Percentiles rank a stretch among this genome's conserved stretches.
Conservation (phyloP, 345 rosid species). For the Corchorus olitorius region DNA sequence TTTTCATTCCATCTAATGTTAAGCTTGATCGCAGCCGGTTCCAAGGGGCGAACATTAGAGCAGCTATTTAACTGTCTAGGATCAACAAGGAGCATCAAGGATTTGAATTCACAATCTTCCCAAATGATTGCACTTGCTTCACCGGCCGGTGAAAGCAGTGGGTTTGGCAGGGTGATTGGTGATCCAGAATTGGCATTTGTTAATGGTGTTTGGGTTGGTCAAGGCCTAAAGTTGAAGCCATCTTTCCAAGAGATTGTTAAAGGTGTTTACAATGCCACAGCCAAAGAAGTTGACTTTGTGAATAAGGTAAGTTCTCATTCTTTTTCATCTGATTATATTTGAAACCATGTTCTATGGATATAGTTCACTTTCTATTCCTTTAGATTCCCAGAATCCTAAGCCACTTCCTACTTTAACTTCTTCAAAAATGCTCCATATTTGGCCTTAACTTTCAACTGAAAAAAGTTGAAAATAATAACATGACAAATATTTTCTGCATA, state of each 20-base stretch:
- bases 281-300: conserved; percentile 11
- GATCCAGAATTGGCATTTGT: conserved; percentile 13
- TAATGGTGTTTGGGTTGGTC: conserved; percentile 9
- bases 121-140: neutral
- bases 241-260: neutral
- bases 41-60: neutral
- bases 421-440: too few relatives aligned
- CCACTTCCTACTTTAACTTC: too few relatives aligned
- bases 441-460: too few relatives aligned
- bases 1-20: conserved; percentile 22
- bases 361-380: too few relatives aligned
- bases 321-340: too few relatives aligned
- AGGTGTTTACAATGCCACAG: neutral
- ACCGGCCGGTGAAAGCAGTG: neutral
- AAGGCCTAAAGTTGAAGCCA: neutral
- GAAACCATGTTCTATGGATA: too few relatives aligned
- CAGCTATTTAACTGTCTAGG: conserved; percentile 8
- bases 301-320: neutral
- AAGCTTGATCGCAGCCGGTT: conserved; percentile 23
- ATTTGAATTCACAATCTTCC: neutral
- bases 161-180: neutral
- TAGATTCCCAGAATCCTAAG: too few relatives aligned
- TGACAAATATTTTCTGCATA: too few relatives aligned
- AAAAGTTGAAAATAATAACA: too few relatives aligned
- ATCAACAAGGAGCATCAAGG: neutral